Base-by-base conservation (phyloP, 768 basidiomycete genomes). In the Tephrocybe sp. region DNA sequence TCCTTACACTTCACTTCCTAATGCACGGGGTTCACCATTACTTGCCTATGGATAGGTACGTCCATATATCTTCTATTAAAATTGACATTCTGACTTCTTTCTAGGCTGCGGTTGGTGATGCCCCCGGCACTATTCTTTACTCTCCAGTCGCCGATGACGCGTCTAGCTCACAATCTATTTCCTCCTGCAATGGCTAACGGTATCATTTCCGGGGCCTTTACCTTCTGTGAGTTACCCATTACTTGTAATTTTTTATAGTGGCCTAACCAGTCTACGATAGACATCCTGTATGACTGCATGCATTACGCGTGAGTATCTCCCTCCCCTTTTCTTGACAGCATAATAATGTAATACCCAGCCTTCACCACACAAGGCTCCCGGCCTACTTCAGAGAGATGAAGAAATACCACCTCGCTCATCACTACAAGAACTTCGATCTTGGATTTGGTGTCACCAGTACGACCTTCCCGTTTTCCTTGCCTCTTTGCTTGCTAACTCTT, bases 1-100 rank as follows among this genome's bases (percentile, higher is more conserved):
- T 87, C 69, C 75, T 98, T 62, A 83, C 84, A 38, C 65, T 98
- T 20, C 97, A 99, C 65, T 99, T 99, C 72, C 65, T 91, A 61
- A 74, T 92, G 65, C 97, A 98, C 63, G 97, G 97, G 13, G 84
- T 99, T 32, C 97, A 99, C 65, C 97, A 99, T 68, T 99, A 95
- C 63, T 74, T 99, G 56, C 97, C 94, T 13, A 97, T 98, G 94
- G 94, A 97, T 64, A 76, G 84, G 88, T 91, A 62, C 55, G 80
- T 68, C 5, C 35, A 14, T 42, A 14, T 40, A 4, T 11, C 9
- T 26, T 2, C 6, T 22, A 10, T 13, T 53, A 16, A 35, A 13
- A 11, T 40, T 35, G n/a, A 39, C 2, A 23, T 38, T n/a, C 34
- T 17, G n/a, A 13, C 30, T 53, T 32, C 23, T 36, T 53, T 43